Percentiles rank a stretch among this genome's conserved stretches.
Conservation (phyloP, 2,329 filamentous ascomycete species). For the Helotiales sp. region DNA sequence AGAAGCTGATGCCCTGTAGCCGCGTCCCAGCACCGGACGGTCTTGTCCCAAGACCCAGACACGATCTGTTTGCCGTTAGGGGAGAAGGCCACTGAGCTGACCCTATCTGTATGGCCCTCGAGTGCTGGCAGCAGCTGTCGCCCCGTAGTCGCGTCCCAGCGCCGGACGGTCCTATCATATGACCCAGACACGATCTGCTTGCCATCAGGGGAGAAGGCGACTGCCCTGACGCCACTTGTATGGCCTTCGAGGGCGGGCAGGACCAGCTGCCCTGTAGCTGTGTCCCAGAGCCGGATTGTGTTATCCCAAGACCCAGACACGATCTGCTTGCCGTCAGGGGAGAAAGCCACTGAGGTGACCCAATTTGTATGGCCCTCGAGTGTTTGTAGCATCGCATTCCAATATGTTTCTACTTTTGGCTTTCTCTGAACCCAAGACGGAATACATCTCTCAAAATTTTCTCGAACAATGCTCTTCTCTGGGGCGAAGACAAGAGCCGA, state of each 20-base stretch:
- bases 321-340: constrained; percentile 4
- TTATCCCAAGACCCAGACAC: constrained; percentile 8
- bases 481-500: constrained; percentile 41
- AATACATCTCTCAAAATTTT: neutral
- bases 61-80: too few species aligned
- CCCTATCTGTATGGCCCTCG: too few species aligned
- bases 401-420: constrained; percentile 22
- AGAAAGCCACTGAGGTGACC: constrained; percentile 21
- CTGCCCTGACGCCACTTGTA: neutral
- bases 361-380: neutral
- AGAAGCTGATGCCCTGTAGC: too few species aligned
- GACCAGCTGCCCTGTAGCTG: neutral
- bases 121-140: too few species aligned
- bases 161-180: neutral
- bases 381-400: constrained; percentile 7
- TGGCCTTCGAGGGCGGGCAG: constrained; percentile 13
- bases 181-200: neutral
- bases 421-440: constrained; percentile 8
- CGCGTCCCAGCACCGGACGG: too few species aligned
- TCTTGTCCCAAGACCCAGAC: too few species aligned
- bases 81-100: too few species aligned
- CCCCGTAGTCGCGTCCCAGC: too few species aligned
- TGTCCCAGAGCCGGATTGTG: constrained; percentile 18
- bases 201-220: neutral
- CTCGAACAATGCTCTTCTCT: constrained; percentile 37